A percentile compares a stretch with the other conserved stretches of the same genome.
These are phyloP conservation scores for Boletus rufocinnamomeus DNA, from an alignment of 768 basidiomycete genomes.

Conservation along the genomic window DNA sequence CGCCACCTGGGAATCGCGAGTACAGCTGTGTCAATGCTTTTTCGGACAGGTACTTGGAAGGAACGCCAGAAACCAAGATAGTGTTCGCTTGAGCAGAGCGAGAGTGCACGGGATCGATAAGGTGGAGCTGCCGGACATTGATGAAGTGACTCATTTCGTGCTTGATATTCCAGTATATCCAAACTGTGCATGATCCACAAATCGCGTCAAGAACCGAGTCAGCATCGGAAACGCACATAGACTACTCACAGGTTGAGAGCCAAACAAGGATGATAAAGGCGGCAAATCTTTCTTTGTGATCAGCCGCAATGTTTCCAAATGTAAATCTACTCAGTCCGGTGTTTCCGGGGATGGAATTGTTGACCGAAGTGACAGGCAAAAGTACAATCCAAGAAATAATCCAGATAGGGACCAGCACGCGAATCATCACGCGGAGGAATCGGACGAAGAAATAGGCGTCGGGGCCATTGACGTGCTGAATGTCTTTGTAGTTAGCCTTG, in stretches of 20 bases:
- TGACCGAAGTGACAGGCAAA: constrained; percentile 68
- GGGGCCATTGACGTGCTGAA: constrained; percentile 71
- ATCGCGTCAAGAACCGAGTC: background rate
- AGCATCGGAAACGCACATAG: background rate
- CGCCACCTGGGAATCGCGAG: constrained; percentile 85
- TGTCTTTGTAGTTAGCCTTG: constrained; percentile 59
- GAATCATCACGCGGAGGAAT: constrained; percentile 82
- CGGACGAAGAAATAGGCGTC: constrained; percentile 96
- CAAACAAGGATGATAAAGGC: constrained; percentile 80
- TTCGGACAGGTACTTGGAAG: constrained; percentile 73
- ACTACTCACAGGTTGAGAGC: constrained; percentile 69
- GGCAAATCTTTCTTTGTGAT: constrained; percentile 60
- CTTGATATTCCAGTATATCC: constrained; percentile 83
- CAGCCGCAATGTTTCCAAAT: constrained; percentile 70
- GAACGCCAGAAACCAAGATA: constrained; percentile 88
- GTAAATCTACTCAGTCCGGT: constrained; percentile 69
- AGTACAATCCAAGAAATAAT: constrained; percentile 84
- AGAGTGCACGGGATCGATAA: constrained; percentile 73
- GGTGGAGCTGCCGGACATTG: constrained; percentile 75
- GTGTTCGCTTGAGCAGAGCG: constrained; percentile 86
- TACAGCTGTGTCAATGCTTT: constrained; percentile 67
- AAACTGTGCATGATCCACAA: constrained; percentile 47
- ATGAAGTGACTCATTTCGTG: constrained; percentile 82
- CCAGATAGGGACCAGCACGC: constrained; percentile 90
- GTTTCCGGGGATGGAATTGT: constrained; percentile 47